phyloP scores from a whole-genome alignment of 116 monocot species.

The Papilionanthe hybrid region DNA sequence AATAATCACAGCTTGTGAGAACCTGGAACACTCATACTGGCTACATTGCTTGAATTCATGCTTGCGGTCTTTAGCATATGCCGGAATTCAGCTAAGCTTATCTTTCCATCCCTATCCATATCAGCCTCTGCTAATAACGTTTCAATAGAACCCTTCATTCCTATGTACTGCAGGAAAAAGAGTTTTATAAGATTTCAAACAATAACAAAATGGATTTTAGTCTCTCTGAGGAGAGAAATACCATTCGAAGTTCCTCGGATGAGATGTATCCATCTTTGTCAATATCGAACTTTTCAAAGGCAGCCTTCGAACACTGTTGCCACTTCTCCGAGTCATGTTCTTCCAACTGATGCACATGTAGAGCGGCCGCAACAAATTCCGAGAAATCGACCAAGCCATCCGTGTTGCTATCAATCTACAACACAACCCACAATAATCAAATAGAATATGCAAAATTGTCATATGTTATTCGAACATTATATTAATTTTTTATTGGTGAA shows the following conservation, averaged over 20 bases:
- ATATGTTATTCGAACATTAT: too few species aligned
- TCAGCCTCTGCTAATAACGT: conserved; percentile 75
- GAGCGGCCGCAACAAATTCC: conserved; percentile 87
- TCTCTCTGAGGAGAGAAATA: conserved; percentile 10
- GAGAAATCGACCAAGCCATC: conserved; percentile 89
- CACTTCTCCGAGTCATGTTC: conserved; percentile 77
- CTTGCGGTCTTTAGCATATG: conserved; percentile 41
- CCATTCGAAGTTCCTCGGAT: conserved; percentile 84
- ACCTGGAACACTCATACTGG: conserved; percentile 6
- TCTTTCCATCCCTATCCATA: conserved; percentile 84
- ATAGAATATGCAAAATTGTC: not conserved
- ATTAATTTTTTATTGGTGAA: too few species aligned
- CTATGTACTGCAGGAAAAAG: conserved; percentile 45
- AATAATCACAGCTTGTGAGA: not conserved
- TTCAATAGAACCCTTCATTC: conserved; percentile 66
- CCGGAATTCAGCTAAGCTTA: conserved; percentile 51
- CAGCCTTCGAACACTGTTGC: conserved; percentile 62
- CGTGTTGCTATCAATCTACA: conserved; percentile 85
- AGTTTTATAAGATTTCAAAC: not conserved
- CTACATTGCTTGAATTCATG: conserved; percentile 29
- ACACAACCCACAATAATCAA: not conserved
- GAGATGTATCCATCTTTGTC: conserved; percentile 90
- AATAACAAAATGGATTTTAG: not conserved
- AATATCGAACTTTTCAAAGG: conserved; percentile 87
- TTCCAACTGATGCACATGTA: conserved; percentile 86